These are phyloP conservation scores for Backusella tarrabulga DNA, from an alignment of 192 early-diverging fungal species.

Conservation along the genomic window DNA sequence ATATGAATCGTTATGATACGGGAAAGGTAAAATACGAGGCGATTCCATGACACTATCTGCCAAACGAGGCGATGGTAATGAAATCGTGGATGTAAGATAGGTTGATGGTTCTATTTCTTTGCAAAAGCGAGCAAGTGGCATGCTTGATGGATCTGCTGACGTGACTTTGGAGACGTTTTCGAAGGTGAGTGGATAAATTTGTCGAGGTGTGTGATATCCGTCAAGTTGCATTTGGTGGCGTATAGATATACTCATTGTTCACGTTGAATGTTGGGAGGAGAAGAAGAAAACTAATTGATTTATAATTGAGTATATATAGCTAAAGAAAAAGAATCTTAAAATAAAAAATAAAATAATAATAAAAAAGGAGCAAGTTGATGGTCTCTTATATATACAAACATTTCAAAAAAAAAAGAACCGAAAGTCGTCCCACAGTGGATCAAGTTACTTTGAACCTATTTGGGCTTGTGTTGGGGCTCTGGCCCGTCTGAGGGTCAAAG, in stretches of 20 bases:
- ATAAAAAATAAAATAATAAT: background rate
- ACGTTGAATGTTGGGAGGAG: background rate
- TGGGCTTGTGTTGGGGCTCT: conserved; percentile 7
- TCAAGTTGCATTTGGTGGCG: background rate
- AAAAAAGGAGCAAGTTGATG: background rate
- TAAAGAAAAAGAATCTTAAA: background rate
- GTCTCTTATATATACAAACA: background rate
- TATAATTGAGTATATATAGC: background rate
- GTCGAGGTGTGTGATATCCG: background rate
- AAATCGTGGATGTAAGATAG: background rate
- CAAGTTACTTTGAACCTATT: background rate
- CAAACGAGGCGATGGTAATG: background rate
- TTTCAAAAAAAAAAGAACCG: conserved; percentile 2
- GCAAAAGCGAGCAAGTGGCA: conserved; percentile 9
- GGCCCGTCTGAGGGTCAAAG: background rate
- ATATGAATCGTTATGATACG: conserved; percentile 21
- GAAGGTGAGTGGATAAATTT: conserved; percentile 1
- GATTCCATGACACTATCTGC: conserved; percentile 14
- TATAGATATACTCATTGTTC: background rate
- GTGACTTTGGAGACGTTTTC: conserved; percentile 10
- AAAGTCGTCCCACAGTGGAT: background rate
- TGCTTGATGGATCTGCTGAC: background rate
- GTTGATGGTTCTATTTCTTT: background rate
- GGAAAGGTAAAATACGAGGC: conserved; percentile 15
- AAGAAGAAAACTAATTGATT: background rate